Evolutionary conservation across 2,329 filamentous ascomycete species (phyloP), one percentile per base, ranked within the genome.

Genomic region (Ophiostoma ulmi): DNA sequence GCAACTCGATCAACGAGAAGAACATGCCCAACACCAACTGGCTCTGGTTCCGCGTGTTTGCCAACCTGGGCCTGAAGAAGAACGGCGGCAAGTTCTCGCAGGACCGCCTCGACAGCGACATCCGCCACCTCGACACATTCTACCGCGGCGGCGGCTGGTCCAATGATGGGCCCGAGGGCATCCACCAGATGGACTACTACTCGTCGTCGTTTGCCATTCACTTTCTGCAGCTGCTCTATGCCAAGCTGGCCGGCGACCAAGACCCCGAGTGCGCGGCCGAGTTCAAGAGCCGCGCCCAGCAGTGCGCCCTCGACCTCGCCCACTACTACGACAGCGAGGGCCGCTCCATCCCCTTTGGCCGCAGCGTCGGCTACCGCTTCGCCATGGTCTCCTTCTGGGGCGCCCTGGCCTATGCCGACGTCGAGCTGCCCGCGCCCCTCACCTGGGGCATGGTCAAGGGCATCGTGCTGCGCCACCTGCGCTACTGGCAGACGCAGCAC

Each of bases 331-430:
- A 92, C 75, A 83, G 87, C 10, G 85, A 91, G 77, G 91, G 88
- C 5, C 84, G 90, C 35, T 85, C 90, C 1, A 91, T 93, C 69
- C 91, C 91, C 0, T 94, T 93, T 74, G 91, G 91, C 3, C 86
- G 91, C 67, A 92, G 89, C 69, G 85, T 94, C 68, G 91, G 90
- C 7, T 94, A 94, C 78, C 87, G 91, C n/a, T 94, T 93, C 78
- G 91, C 90, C 67, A 93, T 93, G 88, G 88, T 90, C n/a, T 90
- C 88, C 0, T 94, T 94, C 80, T 94, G 91, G 91, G 89, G 90
- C 14, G 89, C 91, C 0, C 80, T 93, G 38, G 91, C 90, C 0
- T 93, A 92, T 75, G 90, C 91, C 4, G 88, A 88, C 74, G 88
- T 93, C 68, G 89, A 92, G 69, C 83, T 93, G 5, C 90, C 91